A percentile compares a stretch with the other conserved stretches of the same genome.
Conservation (phyloP, 495 filamentous ascomycete genomes). For the Parmelia sp. region DNA sequence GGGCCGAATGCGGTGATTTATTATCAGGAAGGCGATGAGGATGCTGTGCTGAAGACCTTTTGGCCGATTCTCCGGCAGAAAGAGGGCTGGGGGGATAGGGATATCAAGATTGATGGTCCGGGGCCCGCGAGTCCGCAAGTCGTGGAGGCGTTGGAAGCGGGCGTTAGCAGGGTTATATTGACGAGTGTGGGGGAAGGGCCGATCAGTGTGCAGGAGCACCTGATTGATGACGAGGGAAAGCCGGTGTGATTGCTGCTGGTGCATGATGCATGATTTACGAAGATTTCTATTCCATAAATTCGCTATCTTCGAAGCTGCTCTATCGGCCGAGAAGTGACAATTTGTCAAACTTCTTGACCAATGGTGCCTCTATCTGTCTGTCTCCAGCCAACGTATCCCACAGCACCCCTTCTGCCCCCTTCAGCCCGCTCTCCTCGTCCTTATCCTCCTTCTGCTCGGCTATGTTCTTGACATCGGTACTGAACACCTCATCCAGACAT, state of each 20-base stretch:
- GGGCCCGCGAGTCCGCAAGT: constrained; percentile 41
- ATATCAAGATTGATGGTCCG: constrained; percentile 41
- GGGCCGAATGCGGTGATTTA: constrained; percentile 97
- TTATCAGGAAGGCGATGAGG: constrained; percentile 71
- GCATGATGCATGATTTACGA: not conserved
- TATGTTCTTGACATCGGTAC: constrained; percentile 24
- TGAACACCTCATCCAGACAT: constrained; percentile 64
- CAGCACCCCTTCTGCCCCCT: constrained; percentile 36
- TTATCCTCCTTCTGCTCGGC: constrained; percentile 20
- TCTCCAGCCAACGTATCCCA: constrained; percentile 35
- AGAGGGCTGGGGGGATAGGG: constrained; percentile 35
- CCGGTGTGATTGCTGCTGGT: constrained; percentile 27
- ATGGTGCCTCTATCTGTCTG: constrained; percentile 34
- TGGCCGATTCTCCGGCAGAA: constrained; percentile 41
- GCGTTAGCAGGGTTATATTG: constrained; percentile 81
- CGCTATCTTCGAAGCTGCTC: not conserved
- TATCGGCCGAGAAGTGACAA: constrained; percentile 48
- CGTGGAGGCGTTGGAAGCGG: constrained; percentile 53
- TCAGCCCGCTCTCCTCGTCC: constrained; percentile 30
- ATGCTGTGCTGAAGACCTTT: constrained; percentile 64
- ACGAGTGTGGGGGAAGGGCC: constrained; percentile 91
- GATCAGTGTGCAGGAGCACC: constrained; percentile 63
- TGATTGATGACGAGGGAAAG: constrained; percentile 67
- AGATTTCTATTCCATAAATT: not conserved
- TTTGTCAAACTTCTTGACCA: constrained; percentile 44